Base-by-base conservation (phyloP, 192 early-diverging fungal genomes). In the Phlyctochytrium planicorne region DNA sequence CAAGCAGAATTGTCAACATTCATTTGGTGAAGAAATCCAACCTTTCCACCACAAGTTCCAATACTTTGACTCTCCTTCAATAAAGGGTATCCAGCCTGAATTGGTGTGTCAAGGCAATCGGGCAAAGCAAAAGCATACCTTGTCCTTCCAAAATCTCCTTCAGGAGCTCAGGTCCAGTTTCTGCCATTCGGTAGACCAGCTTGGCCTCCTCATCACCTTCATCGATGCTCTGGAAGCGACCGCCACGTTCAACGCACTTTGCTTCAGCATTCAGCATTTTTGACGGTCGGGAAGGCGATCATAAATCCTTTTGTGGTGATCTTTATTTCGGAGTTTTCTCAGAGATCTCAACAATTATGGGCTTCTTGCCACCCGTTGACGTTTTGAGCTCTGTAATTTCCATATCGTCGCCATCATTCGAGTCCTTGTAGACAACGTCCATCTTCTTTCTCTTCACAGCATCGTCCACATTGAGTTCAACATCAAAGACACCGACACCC, bases 11-110 rank as follows among this genome's bases (percentile, higher is more conserved):
- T 14, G 4, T 3, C 2, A 35, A 60, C 24, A 31, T 3, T 23
- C 35, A 27, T 60, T 27, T 30, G 35, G n/a, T 16, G 55, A 59
- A 59, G 30, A 27, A 2, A 59, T 20, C 2, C 20, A 60, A 59
- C 78, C 78, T 80, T 77, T 80, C 79, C 79, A 80, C 65, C 67
- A 69, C 14, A 80, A 65, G 56, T 80, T 80, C 79, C 79, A 80
- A 40, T 78, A 77, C 52, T 52, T 40, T 17, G 24, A 62, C 52
- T 77, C 67, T 25, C 67, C 70, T 30, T 68, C 67, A 34, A 77
- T 40, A 33, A 69, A 77, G 20, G 66, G 70, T 1, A 60, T 34
- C 75, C 75, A 77, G n/a, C 75, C 75, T 70, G 53, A 35, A 29
- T 16, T 47, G 25, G 10, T 29, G n/a, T n/a, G n/a, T n/a, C n/a